These are phyloP conservation scores for Metschnikowia corniflorae DNA, from an alignment of 805 yeast genomes.

Conservation along the genomic window DNA sequence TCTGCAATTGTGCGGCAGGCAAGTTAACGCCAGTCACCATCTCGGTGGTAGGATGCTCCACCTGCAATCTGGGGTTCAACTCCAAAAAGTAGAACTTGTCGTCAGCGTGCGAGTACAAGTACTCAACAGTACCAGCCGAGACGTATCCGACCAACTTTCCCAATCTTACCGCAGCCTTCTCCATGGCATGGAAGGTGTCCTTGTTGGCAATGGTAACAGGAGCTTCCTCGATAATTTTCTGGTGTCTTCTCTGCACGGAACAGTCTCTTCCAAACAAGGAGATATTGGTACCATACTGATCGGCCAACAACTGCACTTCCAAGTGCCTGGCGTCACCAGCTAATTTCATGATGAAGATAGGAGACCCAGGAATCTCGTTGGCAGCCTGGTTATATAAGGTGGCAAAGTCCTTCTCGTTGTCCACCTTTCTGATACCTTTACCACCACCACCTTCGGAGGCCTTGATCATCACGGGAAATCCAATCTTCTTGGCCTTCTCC, in stretches of 20 bases:
- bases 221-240: slow-evolving; percentile 98
- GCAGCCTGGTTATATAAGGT: slow-evolving; percentile 88
- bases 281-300: slow-evolving; percentile 96
- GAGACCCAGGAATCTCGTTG: slow-evolving; percentile 97
- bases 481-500: slow-evolving; percentile 76
- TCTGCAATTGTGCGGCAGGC: slow-evolving; percentile 97
- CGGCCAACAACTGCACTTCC: slow-evolving; percentile 96
- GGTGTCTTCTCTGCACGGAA: slow-evolving; percentile 99
- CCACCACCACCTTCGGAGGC: slow-evolving; percentile 99
- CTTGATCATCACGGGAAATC: slow-evolving; percentile 98
- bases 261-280: slow-evolving; percentile 98
- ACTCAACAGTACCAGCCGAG: slow-evolving; percentile 98
- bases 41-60: slow-evolving; percentile 99
- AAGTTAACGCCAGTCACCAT: slow-evolving; percentile 98
- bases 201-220: slow-evolving; percentile 93
- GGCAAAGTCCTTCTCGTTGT: slow-evolving; percentile 71
- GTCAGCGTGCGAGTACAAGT: slow-evolving; percentile 88
- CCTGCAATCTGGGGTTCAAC: slow-evolving; percentile 97
- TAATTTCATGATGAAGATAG: slow-evolving; percentile 94
- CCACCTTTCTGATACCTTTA: slow-evolving; percentile 98
- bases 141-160: slow-evolving; percentile 97
- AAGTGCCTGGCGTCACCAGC: slow-evolving; percentile 98
- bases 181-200: slow-evolving; percentile 88
- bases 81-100: slow-evolving; percentile 95
- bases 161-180: slow-evolving; percentile 93